Conservation (phyloP, 768 basidiomycete species). For the Termitomyces titanicus region DNA sequence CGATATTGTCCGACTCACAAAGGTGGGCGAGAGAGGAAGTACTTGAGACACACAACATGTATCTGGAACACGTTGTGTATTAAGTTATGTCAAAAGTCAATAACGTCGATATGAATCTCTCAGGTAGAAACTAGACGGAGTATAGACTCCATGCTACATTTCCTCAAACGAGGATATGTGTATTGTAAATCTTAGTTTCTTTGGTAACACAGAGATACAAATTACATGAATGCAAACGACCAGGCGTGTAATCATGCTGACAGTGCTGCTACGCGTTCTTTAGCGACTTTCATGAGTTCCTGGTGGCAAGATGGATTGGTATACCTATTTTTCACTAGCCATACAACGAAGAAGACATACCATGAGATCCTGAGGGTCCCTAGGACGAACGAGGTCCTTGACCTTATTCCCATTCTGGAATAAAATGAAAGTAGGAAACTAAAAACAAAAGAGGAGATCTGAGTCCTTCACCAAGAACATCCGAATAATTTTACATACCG, state of each 20-base stretch:
- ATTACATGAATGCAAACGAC: no score
- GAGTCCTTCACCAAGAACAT: not conserved
- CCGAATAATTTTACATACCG: constrained; percentile 3
- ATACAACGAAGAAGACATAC: constrained; percentile 24
- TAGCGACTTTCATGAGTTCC: not conserved
- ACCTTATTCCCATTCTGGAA: constrained; percentile 34
- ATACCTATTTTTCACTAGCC: no score
- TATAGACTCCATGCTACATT: no score
- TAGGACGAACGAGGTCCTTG: constrained; percentile 45
- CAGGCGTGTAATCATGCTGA: not conserved
- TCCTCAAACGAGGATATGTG: not conserved
- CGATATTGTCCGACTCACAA: no score
- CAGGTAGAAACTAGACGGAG: no score
- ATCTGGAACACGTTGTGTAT: no score
- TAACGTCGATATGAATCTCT: no score
- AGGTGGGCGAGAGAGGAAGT: no score
- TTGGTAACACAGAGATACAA: not conserved
- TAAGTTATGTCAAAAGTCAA: no score
- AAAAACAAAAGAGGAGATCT: not conserved
- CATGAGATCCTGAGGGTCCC: constrained; percentile 33
- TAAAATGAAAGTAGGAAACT: constrained; percentile 34
- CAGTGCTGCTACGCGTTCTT: not conserved
- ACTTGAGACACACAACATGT: no score
- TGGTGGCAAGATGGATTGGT: not conserved
- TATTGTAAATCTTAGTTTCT: no score